A percentile compares a stretch with the other conserved stretches of the same genome.
phyloP scores from a whole-genome alignment of 345 rosid genomes.

The Acer negundo region DNA sequence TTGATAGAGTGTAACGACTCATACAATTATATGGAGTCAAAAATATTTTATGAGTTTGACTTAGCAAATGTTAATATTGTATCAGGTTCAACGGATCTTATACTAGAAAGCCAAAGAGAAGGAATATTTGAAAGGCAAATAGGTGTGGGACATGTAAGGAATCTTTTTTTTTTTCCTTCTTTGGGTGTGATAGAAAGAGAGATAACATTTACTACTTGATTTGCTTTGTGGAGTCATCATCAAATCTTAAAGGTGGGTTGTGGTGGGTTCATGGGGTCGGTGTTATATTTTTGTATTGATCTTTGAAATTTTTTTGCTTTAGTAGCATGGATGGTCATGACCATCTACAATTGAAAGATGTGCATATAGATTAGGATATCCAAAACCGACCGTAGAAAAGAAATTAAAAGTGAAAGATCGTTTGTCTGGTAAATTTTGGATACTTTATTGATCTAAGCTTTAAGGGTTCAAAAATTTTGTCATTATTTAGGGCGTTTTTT shows the following conservation, averaged over 20 bases:
- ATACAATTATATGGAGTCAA: too few species aligned
- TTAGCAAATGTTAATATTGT: too few species aligned
- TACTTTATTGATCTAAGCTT: too few species aligned
- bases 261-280: slow-evolving; percentile 12
- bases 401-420: too few species aligned
- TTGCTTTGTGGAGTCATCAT: slow-evolving; percentile 26
- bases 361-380: slow-evolving; percentile 27
- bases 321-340: slow-evolving; percentile 26
- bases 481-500: too few species aligned
- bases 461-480: too few species aligned
- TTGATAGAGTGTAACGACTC: too few species aligned
- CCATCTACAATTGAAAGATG: slow-evolving; percentile 20
- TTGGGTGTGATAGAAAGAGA: neutral
- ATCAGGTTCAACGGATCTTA: too few species aligned
- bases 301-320: slow-evolving; percentile 33
- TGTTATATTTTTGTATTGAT: slow-evolving; percentile 11
- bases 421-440: too few species aligned
- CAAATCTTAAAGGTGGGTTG: slow-evolving; percentile 22
- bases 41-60: too few species aligned
- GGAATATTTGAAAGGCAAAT: slow-evolving; percentile 61
- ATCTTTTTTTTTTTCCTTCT: slow-evolving; percentile 34
- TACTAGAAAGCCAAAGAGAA: too few species aligned
- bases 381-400: slow-evolving; percentile 40
- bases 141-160: slow-evolving; percentile 68
- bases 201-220: slow-evolving; percentile 14